Evolutionary conservation across 768 basidiomycete species (phyloP).

Genomic region (Mycena chlorophos): DNA sequence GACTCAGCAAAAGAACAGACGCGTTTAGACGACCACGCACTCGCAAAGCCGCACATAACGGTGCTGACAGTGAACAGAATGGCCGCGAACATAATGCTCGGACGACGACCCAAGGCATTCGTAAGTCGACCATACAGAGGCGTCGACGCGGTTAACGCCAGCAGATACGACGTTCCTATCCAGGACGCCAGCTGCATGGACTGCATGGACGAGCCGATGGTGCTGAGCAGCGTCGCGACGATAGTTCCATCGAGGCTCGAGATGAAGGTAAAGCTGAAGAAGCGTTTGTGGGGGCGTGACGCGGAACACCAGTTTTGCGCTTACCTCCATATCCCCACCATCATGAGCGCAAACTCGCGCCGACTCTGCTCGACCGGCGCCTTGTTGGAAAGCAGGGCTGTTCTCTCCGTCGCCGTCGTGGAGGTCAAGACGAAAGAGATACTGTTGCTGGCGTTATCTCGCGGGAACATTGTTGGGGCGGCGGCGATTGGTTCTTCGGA

Average conservation of each 20-base stretch:
- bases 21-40: not conserved
- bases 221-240: conserved; percentile 61
- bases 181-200: conserved; percentile 58
- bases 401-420: too few relatives aligned
- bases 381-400: too few relatives aligned
- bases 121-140: conserved; percentile 64
- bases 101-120: conserved; percentile 59
- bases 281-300: not conserved
- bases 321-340: too few relatives aligned
- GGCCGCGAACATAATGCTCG: conserved; percentile 59
- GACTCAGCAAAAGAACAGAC: not conserved
- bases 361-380: not conserved
- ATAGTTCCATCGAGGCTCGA: conserved; percentile 43
- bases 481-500: too few relatives aligned
- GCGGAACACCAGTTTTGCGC: too few relatives aligned
- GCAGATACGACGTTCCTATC: conserved; percentile 65
- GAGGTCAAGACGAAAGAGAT: too few relatives aligned
- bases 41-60: conserved; percentile 59
- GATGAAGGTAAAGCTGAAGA: conserved; percentile 13
- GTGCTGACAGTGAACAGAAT: conserved; percentile 65
- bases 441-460: too few relatives aligned
- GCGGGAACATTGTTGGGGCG: too few relatives aligned
- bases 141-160: conserved; percentile 68
- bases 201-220: conserved; percentile 61
- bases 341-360: too few relatives aligned